Conservation (phyloP, 2,329 filamentous ascomycete genomes). For the Cladophialophora yegresii region DNA sequence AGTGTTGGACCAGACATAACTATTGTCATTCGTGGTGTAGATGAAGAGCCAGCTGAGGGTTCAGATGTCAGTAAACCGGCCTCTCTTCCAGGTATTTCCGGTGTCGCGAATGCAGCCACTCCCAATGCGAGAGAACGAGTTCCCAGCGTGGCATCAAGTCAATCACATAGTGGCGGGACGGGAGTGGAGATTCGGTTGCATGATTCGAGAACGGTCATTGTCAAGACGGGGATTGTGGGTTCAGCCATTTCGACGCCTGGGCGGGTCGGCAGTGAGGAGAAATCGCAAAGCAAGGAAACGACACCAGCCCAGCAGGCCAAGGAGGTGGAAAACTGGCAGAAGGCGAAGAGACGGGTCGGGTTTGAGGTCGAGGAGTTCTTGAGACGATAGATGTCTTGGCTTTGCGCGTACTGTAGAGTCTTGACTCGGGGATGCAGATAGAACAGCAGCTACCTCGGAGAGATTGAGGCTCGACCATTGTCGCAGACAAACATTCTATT, state of each 20-base stretch:
- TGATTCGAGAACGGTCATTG: constrained; percentile 35
- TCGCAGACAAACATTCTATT: background rate
- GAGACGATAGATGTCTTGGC: constrained; percentile 44
- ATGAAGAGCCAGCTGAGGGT: constrained; percentile 37
- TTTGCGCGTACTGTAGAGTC: background rate
- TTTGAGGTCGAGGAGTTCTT: constrained; percentile 83
- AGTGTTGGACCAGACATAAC: constrained; percentile 73
- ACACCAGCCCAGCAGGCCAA: constrained; percentile 32
- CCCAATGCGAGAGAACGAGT: constrained; percentile 13
- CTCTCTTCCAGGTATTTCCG: constrained; percentile 32
- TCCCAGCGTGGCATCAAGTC: constrained; percentile 3
- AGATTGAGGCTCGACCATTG: background rate
- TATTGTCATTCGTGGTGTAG: constrained; percentile 48
- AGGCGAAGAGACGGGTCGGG: constrained; percentile 70
- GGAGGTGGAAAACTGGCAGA: constrained; percentile 59
- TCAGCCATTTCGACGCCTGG: constrained; percentile 35
- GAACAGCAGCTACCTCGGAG: background rate
- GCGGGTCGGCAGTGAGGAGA: constrained; percentile 56
- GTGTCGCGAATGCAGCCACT: background rate
- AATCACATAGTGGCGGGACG: constrained; percentile 13
- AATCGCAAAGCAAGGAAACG: constrained; percentile 25
- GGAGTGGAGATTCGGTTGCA: constrained; percentile 36
- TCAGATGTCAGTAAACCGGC: constrained; percentile 42
- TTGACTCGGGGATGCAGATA: background rate
- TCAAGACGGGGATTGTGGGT: constrained; percentile 30